A percentile compares a stretch with the other conserved stretches of the same genome.
phyloP scores from a whole-genome alignment of 2,329 filamentous ascomycete species.

The Microcyclospora tardicrescens region DNA sequence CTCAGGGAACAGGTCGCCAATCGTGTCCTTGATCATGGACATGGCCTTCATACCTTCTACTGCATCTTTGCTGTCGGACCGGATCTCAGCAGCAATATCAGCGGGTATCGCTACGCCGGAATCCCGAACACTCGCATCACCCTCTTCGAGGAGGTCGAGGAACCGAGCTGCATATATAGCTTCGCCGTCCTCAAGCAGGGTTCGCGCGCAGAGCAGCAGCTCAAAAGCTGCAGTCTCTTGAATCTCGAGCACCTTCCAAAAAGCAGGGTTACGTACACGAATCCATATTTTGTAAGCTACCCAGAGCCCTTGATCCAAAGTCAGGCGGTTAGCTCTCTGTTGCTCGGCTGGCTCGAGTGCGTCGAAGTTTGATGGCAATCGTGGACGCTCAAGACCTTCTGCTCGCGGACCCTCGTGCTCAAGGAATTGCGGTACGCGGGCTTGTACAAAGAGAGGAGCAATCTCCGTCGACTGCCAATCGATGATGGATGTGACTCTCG shows the following conservation, averaged over 20 bases:
- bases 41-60: background rate
- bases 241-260: background rate
- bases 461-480: constrained; percentile 26
- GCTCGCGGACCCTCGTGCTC: background rate
- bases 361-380: background rate
- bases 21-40: background rate
- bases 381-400: background rate
- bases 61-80: background rate
- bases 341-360: background rate
- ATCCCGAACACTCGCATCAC: too few relatives aligned
- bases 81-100: background rate
- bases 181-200: background rate
- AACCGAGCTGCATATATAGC: background rate
- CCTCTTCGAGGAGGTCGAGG: background rate
- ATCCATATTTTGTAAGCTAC: background rate
- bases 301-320: background rate
- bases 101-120: background rate
- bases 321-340: background rate
- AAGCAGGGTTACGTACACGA: background rate
- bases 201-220: background rate
- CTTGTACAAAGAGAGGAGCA: constrained; percentile 23
- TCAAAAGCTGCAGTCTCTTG: background rate
- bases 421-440: background rate
- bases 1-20: background rate
- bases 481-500: constrained; percentile 20